phyloP scores from a whole-genome alignment of 148 eudicot genomes.

The Arctostaphylos glauca region DNA sequence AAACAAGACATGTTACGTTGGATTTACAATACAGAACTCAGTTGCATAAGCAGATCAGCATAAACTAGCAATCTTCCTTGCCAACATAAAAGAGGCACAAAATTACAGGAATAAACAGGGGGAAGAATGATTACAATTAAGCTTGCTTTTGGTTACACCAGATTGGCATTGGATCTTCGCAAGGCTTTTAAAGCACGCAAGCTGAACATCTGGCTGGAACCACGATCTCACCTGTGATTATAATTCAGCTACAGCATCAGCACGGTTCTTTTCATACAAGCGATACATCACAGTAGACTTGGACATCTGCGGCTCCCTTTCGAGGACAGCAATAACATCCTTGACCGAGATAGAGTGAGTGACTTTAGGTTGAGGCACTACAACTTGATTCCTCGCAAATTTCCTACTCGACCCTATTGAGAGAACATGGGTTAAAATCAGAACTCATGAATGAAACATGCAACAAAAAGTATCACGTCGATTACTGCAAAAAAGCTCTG shows the following conservation, averaged over 20 bases:
- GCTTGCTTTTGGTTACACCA: not conserved
- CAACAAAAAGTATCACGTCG: not conserved
- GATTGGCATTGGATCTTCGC: not conserved
- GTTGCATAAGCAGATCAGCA: not conserved
- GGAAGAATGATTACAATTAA: not conserved
- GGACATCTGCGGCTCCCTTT: slow-evolving; percentile 86
- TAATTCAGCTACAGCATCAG: slow-evolving; percentile 24
- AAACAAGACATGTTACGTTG: not conserved
- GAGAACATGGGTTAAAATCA: slow-evolving; percentile 1
- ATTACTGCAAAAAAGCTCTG: not conserved
- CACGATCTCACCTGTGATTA: not conserved
- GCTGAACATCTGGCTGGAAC: not conserved
- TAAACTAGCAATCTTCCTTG: slow-evolving; percentile 1
- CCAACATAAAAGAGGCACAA: not conserved
- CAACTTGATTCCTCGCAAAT: slow-evolving; percentile 44
- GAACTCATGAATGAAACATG: not conserved
- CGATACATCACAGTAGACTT: slow-evolving; percentile 64
- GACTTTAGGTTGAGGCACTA: slow-evolving; percentile 28
- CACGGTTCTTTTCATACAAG: slow-evolving; percentile 46
- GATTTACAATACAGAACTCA: not conserved
- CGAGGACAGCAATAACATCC: slow-evolving; percentile 79
- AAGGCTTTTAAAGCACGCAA: not conserved
- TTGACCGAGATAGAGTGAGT: slow-evolving; percentile 58
- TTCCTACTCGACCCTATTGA: slow-evolving; percentile 45
- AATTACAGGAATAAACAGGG: not conserved